Base-by-base conservation (phyloP, 2,329 filamentous ascomycete genomes). In the Alternaria hordeiaustralica region DNA sequence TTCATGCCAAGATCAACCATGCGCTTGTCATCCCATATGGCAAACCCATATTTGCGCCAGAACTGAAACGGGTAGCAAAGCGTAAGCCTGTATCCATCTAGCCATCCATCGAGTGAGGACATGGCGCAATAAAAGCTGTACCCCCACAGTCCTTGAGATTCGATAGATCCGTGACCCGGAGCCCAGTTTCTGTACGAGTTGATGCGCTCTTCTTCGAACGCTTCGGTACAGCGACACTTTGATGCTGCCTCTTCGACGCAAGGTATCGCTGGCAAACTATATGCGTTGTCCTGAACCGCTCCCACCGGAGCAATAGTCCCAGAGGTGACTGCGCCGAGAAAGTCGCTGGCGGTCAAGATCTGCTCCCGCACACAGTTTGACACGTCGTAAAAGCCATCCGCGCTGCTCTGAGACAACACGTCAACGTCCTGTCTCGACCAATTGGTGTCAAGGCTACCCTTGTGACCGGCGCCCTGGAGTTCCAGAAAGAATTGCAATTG, bases 1-100 rank as follows among this genome's bases (percentile, higher is more conserved):
- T 41, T 30, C 59, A 65, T 65, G 58, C 63, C 55, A 13, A 65
- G 55, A 51, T 62, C 50, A 20, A 13, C 46, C 55, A 65, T 65
- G 51, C 59, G 63, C 45, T 59, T 65, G 44, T 62, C 51, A 51
- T 65, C 63, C 59, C 59, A 65, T 53, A 65, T 60, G 23, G 59
- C 59, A 43, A 65, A 65, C 6, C 63, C 59, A 54, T 56, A 65
- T 57, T 59, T 57, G 25, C 55, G 63, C 50, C 46, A 62, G 13
- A 1, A 15, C 30, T 33, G 0, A 33, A 33, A 33, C 0, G 30
- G 30, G 30, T 33, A 33, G 4, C 21, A 21, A 33, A 33, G 30
- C 30, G 30, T 33, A 33, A 33, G 28, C 2, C 2, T 2, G 13
- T 2, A 2, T 12, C 28, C 28, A 30, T 30, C 28, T 30, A 3